phyloP scores from a whole-genome alignment of 768 basidiomycete species.

The Cyclocybe aegerita region DNA sequence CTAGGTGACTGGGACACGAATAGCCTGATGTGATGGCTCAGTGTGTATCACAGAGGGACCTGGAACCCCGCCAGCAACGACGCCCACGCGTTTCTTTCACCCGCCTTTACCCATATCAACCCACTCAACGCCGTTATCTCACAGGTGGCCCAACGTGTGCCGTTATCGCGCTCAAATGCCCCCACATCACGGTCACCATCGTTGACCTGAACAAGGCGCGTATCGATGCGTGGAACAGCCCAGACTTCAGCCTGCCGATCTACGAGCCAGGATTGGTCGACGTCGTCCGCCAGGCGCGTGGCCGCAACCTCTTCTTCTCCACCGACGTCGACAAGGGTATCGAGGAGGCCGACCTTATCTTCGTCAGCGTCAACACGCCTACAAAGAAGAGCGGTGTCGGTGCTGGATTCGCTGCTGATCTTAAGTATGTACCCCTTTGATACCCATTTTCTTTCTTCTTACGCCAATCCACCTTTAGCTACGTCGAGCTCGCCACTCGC shows the following conservation, averaged over 20 bases:
- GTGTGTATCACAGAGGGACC: too few relatives aligned
- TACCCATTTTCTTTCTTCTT: slow-evolving; percentile 11
- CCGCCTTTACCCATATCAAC: background rate
- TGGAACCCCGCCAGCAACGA: too few relatives aligned
- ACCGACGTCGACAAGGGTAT: slow-evolving; percentile 94
- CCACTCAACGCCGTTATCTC: slow-evolving; percentile 9
- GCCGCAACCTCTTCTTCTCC: slow-evolving; percentile 96
- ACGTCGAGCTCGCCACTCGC: slow-evolving; percentile 95
- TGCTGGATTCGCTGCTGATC: slow-evolving; percentile 96
- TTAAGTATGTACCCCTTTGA: slow-evolving; percentile 67
- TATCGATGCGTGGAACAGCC: slow-evolving; percentile 95
- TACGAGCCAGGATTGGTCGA: slow-evolving; percentile 96
- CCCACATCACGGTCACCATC: slow-evolving; percentile 92
- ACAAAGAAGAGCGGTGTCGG: slow-evolving; percentile 98
- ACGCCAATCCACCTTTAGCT: slow-evolving; percentile 48
- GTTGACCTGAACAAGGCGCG: slow-evolving; percentile 96
- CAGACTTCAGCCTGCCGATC: slow-evolving; percentile 84
- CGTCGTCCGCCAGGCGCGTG: slow-evolving; percentile 84
- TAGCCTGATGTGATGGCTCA: too few relatives aligned
- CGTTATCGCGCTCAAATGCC: slow-evolving; percentile 91
- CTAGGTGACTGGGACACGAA: background rate
- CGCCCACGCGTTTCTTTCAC: too few relatives aligned
- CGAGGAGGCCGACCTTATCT: slow-evolving; percentile 94
- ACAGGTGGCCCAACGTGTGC: slow-evolving; percentile 93
- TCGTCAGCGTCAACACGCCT: slow-evolving; percentile 98